phyloP scores from a whole-genome alignment of 2,329 filamentous ascomycete species.

The Pezicula radicicola region DNA sequence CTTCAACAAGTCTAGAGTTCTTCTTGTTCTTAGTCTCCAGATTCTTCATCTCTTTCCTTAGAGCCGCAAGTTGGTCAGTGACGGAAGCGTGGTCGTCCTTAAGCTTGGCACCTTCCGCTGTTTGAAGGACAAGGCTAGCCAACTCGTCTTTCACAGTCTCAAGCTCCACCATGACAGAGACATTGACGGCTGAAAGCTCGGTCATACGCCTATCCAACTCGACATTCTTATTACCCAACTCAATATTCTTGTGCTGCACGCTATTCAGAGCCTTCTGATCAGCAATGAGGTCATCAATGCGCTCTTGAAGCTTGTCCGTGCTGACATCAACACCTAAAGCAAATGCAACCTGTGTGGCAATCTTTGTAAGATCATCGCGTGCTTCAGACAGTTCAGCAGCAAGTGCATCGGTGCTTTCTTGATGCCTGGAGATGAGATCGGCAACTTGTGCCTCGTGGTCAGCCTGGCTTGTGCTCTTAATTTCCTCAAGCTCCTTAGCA shows the following conservation, averaged over 20 bases:
- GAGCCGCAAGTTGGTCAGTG: slow-evolving; percentile 52
- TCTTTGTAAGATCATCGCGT: slow-evolving; percentile 62
- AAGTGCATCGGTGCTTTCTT: slow-evolving; percentile 52
- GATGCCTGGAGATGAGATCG: slow-evolving; percentile 57
- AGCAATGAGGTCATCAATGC: slow-evolving; percentile 53
- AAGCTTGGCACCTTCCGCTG: slow-evolving; percentile 41
- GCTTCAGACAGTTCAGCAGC: slow-evolving; percentile 62
- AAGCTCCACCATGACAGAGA: slow-evolving; percentile 58
- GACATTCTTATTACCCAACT: slow-evolving; percentile 54
- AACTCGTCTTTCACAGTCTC: slow-evolving; percentile 56
- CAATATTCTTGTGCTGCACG: slow-evolving; percentile 56
- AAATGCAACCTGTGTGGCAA: slow-evolving; percentile 60
- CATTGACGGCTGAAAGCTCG: slow-evolving; percentile 56
- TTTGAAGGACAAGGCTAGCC: slow-evolving; percentile 45
- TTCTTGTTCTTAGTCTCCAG: slow-evolving; percentile 75
- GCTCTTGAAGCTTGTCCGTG: slow-evolving; percentile 63
- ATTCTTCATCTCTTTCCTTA: slow-evolving; percentile 65
- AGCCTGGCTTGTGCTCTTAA: slow-evolving; percentile 47
- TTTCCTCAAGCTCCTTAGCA: slow-evolving; percentile 43
- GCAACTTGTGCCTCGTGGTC: slow-evolving; percentile 56
- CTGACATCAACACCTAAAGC: slow-evolving; percentile 61
- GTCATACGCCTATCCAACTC: slow-evolving; percentile 54
- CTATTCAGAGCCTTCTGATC: slow-evolving; percentile 57
- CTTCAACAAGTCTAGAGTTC: slow-evolving; percentile 87
- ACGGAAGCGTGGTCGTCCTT: slow-evolving; percentile 45